phyloP scores from a whole-genome alignment of 495 filamentous ascomycete species.

The Neurospora cerealis region DNA sequence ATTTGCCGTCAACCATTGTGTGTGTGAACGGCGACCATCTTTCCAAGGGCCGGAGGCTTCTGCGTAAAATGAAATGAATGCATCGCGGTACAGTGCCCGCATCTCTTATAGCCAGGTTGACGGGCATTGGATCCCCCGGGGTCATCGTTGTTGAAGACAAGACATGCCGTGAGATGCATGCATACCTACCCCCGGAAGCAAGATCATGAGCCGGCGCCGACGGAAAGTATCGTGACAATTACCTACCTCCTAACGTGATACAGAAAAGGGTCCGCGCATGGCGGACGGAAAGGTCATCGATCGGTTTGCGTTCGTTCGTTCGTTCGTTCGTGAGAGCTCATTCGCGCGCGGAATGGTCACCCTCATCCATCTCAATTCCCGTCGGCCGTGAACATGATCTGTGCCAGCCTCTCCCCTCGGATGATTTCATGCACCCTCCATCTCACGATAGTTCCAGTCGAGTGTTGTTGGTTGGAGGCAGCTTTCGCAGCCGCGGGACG shows the following conservation, averaged over 20 bases:
- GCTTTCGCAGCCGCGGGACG: not conserved
- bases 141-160: not conserved
- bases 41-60: not conserved
- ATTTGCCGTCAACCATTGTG: not conserved
- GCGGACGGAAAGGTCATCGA: not conserved
- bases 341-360: not conserved
- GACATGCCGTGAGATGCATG: not conserved
- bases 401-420: not conserved
- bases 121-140: no score
- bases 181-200: not conserved
- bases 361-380: not conserved
- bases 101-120: no score
- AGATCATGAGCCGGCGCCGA: not conserved
- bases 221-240: not conserved
- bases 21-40: not conserved
- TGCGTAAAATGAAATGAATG: not conserved
- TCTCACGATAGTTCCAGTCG: no score
- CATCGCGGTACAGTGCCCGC: not conserved
- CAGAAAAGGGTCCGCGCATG: not conserved
- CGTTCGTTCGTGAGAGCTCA: not conserved
- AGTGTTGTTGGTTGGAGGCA: not conserved
- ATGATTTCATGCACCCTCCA: not conserved
- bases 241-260: not conserved
- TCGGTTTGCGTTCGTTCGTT: not conserved
- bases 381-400: not conserved